Base-by-base conservation (phyloP, 768 basidiomycete species). In the Crepidotus variabilis region DNA sequence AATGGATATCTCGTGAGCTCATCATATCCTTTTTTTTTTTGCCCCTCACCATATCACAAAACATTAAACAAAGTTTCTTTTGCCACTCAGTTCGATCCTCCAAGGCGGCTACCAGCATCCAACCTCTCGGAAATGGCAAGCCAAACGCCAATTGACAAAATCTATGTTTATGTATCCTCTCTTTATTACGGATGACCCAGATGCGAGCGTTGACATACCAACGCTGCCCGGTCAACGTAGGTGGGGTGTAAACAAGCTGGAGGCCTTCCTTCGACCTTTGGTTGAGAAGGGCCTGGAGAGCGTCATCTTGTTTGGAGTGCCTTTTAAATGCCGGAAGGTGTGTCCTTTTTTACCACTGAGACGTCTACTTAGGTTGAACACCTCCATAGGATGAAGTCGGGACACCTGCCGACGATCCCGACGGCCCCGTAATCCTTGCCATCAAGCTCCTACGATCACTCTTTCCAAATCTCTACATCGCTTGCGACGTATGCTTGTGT, bases 101-200 rank as follows among this genome's bases (percentile, higher is more conserved):
- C 90, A 96, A 70, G 95, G 95, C 57, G 95, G 96, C 39, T 97
- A 96, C 76, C 87, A 91, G 57, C 94, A 98, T 72, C 90, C 94
- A 14, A 82, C 92, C 61, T 81, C 93, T 7, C 88, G 96, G 20
- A 79, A 84, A 74, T 95, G 91, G 86, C 96, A 99, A 73, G 80
- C 83, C 22, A 83, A 84, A 56, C 85, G 88, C 49, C 79, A 83
- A 56, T 82, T 95, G 66, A 86, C 87, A 22, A 95, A 93, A 69
- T 82, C 84, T 61, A 97, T 98, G 94, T 81, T 99, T 72, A 98
- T 98, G 91, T 99, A 98, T 71, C 97, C 97, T 6, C 94, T 99
- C 66, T 98, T 99, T 70, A 90, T 98, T 64, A 94, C 94, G 16
- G 96, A 98, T 71, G 93, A 98, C 57, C 87, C 93, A 1, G 81